phyloP scores from a whole-genome alignment of 164 flowering plant species.

The Magnolia kwangsiensis region DNA sequence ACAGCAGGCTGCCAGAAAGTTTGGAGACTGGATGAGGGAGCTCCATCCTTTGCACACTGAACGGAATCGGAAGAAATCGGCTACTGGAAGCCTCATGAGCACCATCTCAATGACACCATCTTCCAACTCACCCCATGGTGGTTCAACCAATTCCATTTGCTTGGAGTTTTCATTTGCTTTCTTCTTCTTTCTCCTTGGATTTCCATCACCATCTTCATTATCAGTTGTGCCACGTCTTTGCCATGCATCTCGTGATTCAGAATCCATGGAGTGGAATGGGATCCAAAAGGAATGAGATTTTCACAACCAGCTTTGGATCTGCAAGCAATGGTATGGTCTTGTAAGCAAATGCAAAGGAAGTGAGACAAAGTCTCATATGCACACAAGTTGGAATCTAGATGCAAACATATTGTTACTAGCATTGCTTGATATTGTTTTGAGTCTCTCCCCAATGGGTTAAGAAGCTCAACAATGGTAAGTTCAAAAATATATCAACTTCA shows the following conservation, averaged over 20 bases:
- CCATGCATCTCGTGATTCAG: neutral
- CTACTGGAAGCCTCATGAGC: slow-evolving; percentile 60
- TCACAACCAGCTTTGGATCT: neutral
- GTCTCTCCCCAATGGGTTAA: no score
- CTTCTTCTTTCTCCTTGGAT: neutral
- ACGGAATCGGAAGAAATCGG: slow-evolving; percentile 46
- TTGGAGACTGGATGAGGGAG: slow-evolving; percentile 38
- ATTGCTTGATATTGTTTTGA: no score
- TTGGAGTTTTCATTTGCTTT: neutral
- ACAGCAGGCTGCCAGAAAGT: slow-evolving; percentile 48
- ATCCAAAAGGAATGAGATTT: neutral
- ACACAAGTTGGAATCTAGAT: neutral
- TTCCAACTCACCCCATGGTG: slow-evolving; percentile 36
- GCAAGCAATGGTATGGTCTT: neutral
- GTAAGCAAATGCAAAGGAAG: neutral
- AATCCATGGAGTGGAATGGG: neutral
- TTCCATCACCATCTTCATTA: neutral
- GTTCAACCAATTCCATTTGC: neutral
- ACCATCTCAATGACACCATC: slow-evolving; percentile 53
- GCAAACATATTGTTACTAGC: neutral
- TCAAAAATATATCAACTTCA: neutral
- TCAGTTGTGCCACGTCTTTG: neutral
- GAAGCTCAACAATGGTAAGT: neutral
- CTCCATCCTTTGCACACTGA: slow-evolving; percentile 77
- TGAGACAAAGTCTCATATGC: neutral